These are phyloP conservation scores for Purshia tridentata DNA, from an alignment of 306 rosid species.

Conservation along the genomic window DNA sequence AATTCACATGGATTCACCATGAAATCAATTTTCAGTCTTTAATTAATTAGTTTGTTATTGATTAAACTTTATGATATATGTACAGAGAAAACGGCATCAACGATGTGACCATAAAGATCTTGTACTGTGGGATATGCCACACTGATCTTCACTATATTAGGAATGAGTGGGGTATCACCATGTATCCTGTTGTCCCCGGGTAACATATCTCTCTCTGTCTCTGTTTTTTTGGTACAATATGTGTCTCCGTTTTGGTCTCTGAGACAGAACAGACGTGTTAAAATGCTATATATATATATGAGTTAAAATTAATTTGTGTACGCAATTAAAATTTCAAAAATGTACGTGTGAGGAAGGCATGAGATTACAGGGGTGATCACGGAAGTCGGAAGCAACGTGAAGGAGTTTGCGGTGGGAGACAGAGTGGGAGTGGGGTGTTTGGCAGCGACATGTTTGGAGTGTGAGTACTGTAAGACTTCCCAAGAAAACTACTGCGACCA, in stretches of 20 bases:
- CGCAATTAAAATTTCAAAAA: no score
- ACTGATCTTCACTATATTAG: conserved; percentile 60
- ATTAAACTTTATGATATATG: neutral
- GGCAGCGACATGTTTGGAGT: conserved; percentile 64
- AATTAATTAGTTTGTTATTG: neutral
- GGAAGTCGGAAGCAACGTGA: conserved; percentile 59
- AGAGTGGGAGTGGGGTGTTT: conserved; percentile 75
- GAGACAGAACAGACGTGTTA: no score
- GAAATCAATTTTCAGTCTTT: no score
- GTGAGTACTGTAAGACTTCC: conserved; percentile 48
- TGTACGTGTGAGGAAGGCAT: conserved; percentile 66
- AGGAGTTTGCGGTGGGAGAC: conserved; percentile 60
- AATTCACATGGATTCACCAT: no score
- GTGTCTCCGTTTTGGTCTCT: no score
- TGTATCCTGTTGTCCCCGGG: conserved; percentile 83
- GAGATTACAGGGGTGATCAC: conserved; percentile 64
- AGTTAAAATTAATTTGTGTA: neutral
- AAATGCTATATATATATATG: no score
- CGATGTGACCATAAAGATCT: conserved; percentile 57
- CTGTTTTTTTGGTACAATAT: no score
- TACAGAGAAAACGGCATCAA: conserved; percentile 61
- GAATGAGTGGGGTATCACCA: conserved; percentile 75
- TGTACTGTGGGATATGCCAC: conserved; percentile 80
- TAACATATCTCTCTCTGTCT: neutral
- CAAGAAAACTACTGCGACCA: conserved; percentile 65